Evolutionary conservation across 192 early-diverging fungal species (phyloP).

Genomic region (Paraglomus brasilianum): DNA sequence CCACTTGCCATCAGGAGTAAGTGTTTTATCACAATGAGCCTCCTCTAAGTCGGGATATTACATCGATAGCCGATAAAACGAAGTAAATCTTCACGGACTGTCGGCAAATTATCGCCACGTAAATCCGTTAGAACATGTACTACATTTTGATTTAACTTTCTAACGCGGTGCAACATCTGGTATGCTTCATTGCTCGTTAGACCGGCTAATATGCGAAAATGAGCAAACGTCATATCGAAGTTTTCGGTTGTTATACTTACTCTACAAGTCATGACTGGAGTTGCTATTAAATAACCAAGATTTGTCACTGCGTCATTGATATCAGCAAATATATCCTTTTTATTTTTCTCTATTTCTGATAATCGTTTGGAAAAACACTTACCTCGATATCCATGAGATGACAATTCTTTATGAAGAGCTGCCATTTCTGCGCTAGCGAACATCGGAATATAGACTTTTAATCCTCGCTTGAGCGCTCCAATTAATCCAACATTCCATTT

Average conservation of each 20-base stretch:
- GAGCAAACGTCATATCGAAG: neutral
- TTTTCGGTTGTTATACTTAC: constrained; percentile 9
- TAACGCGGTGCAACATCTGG: neutral
- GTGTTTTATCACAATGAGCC: constrained; percentile 2
- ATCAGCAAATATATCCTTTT: constrained; percentile 17
- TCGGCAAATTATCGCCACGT: neutral
- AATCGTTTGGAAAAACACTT: constrained; percentile 1
- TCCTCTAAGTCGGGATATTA: constrained; percentile 13
- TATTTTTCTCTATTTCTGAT: constrained; percentile 12
- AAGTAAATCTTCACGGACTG: neutral
- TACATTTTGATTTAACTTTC: neutral
- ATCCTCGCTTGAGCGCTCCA: neutral
- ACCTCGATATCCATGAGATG: constrained; percentile 3
- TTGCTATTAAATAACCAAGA: constrained; percentile 19
- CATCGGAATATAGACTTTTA: constrained; percentile 26
- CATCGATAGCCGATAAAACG: constrained; percentile 3
- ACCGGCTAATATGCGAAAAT: constrained; percentile 11
- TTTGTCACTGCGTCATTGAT: constrained; percentile 10
- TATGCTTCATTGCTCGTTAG: neutral
- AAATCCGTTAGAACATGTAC: constrained; percentile 10
- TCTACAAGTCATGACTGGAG: neutral
- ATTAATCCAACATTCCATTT: constrained; percentile 13
- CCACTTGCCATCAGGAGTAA: neutral
- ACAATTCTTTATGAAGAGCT: constrained; percentile 5
- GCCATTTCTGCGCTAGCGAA: constrained; percentile 4